Evolutionary conservation across 257 asterid species (phyloP), one percentile per base, ranked within the genome.

Genomic region (Salvia rosmarinus): DNA sequence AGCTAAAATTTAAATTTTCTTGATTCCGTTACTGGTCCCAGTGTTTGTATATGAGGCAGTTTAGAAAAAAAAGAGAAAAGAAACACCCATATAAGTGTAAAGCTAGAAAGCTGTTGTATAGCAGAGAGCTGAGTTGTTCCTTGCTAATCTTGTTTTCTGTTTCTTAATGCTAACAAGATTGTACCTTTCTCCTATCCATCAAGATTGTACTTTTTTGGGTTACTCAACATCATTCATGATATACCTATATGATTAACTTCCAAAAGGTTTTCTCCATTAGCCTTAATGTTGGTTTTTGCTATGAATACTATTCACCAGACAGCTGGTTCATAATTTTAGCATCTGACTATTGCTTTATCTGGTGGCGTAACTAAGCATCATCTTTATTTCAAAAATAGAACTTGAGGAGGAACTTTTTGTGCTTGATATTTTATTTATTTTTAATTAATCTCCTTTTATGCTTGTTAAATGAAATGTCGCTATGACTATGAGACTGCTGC

Each of bases 391-490:
- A 20, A 14, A 60, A 66, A 61, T 64, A 67, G 47, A 47, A 74
- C 35, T 54, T 75, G 20, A 17, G 19, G 11, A 4, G 30, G 67
- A 50, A 44, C 66, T 71, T 42, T 21, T 7, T 39, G 4, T 37
- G 2, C 32, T 70, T 55, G 71, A 59, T 42, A 25, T 71, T 61
- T 21, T 71, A 17, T 58, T 61, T 6, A 34, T 1, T 3, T 6
- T 32, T 52, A 30, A 42, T 19, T 59, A 19, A 66, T 78, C 54
- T 65, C 73, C 76, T 50, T 40, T 21, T 62, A 28, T 32, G 39
- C 58, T 30, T 51, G 61, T 44, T 35, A 46, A 46, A 59, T 68
- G 46, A 46, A 73, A 70, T 44, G 64, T 13, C 5, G 6, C 25
- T 5, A 21, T 58, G 64, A 40, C 14, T 43, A 21, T 12, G 58